Evolutionary conservation across 208 protist genomes (phyloP), one percentile per base, ranked within the genome.

Genomic region (Trypanosoma caninum): DNA sequence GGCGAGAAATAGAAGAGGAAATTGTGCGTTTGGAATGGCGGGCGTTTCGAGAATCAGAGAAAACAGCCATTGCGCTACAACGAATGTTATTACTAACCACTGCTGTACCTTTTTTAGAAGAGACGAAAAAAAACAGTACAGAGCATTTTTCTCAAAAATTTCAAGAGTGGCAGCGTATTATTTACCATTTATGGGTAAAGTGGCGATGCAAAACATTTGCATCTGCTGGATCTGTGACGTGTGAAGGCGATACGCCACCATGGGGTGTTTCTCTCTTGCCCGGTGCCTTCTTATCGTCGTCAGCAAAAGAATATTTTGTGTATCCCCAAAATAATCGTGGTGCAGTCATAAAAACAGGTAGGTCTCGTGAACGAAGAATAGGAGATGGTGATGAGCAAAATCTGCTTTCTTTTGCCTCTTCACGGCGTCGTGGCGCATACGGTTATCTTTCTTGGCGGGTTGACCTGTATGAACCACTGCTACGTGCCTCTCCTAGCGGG

Each of bases 301-400:
- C 65, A 9, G 78, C 83, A 42, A 76, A 76, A 34, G 80, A 93
- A 60, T 93, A 93, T 63, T 93, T 93, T 47, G 52, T 89, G 58
- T 65, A 66, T 23, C 64, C 69, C 3, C 54, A 65, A 1, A 27
- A 50, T 18, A 66, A 68, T 41, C 27, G 51, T 31, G 46, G 46
- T 47, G 35, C 27, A 42, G 8, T n/a, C 42, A 22, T 61, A 60
- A 60, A 64, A 50, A 20, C 52, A 33, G 42, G 10, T 16, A 59
- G 40, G 16, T 35, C 11, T 33, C 18, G 22, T 44, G 63, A 59
- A 34, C 64, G 46, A 13, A 37, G 30, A 16, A 48, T 20, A 30
- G 42, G 38, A 16, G 47, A 38, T 45, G 42, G 25, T 13, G 44
- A 38, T 34, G 61, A 68, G 14, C 2, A 55, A 11, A 27, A 58